Evolutionary conservation across 1,284 basidiomycete genomes (phyloP), one percentile per base, ranked within the genome.

Genomic region (Wolfiporia cocos): DNA sequence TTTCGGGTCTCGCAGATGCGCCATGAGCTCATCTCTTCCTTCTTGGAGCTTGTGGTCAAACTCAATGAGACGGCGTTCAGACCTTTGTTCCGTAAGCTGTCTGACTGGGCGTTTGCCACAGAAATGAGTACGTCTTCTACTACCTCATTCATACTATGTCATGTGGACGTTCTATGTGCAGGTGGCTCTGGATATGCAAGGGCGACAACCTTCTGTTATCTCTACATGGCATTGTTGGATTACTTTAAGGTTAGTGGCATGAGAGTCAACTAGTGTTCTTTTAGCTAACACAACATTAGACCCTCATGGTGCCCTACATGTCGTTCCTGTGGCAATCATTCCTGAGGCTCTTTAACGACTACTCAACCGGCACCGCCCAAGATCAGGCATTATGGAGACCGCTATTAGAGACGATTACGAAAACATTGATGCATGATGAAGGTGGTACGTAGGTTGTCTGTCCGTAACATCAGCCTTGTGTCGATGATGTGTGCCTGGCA

Each of bases 41-140:
- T 96, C 72, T 71, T 87, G 18, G 86, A 94, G 58, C 69, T 98
- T 14, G 89, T 94, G 9, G 79, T 92, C 49, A 97, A 97, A 65
- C 73, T 99, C 39, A 97, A 95, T 56, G 96, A 99, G 58, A 78
- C 82, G 0, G 77, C 86, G 0, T 98, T 99, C 81, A 81, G 83
- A 52, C 95, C 95, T 2, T 68, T 98, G 15, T 96, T 97, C 73
- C 80, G 93, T 47, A 83, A 85, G 48, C 67, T 94, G 50, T 94
- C 91, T 58, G 95, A 99, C 62, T 99, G 96, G 95, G 92, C 92
- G 0, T 94, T 94, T 49, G 73, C 69, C 2, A 70, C 73, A 41
- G 70, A 71, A 31, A 60, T 63, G 29, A 66, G 80, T 82, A 59
- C 44, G 73, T 62, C 21, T 42, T 37, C 41, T 14, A 9, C 38